These are phyloP conservation scores for Fibroporia radiculosa DNA, from an alignment of 768 basidiomycete genomes.

Conservation along the genomic window DNA sequence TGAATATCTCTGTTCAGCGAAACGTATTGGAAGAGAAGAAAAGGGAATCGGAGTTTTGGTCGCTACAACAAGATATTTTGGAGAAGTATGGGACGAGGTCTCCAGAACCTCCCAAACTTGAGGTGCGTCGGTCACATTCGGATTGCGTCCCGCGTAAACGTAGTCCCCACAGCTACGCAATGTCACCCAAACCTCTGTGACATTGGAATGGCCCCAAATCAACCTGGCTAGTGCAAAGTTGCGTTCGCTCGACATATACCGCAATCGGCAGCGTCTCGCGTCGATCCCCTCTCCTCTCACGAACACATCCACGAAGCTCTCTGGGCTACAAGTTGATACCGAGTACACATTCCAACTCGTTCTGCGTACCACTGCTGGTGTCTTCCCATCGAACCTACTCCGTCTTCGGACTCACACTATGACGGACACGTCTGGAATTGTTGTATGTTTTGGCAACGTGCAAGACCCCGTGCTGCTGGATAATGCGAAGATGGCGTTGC, in stretches of 20 bases:
- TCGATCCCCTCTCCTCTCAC: conserved; percentile 74
- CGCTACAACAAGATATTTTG: conserved; percentile 75
- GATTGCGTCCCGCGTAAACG: background rate
- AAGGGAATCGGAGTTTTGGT: conserved; percentile 77
- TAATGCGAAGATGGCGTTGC: conserved; percentile 72
- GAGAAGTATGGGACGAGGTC: conserved; percentile 58
- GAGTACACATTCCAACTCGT: conserved; percentile 95
- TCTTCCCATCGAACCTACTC: conserved; percentile 78
- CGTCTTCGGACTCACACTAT: conserved; percentile 89
- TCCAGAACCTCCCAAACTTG: conserved; percentile 68
- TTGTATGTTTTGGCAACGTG: conserved; percentile 90
- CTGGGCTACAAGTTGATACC: conserved; percentile 71
- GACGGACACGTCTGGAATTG: conserved; percentile 89
- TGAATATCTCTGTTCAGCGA: conserved; percentile 92
- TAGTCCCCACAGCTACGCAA: conserved; percentile 60
- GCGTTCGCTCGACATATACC: conserved; percentile 87
- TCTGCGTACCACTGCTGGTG: conserved; percentile 87
- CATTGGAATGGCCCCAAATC: conserved; percentile 89
- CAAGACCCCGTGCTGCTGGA: conserved; percentile 70
- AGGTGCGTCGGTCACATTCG: conserved; percentile 35
- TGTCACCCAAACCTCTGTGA: conserved; percentile 94
- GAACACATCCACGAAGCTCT: conserved; percentile 85
- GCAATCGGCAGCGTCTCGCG: conserved; percentile 82
- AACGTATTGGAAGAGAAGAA: conserved; percentile 79
- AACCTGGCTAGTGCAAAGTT: conserved; percentile 81